Evolutionary conservation across 2,329 filamentous ascomycete species (phyloP).

Genomic region (Chalaropsis ovoidea): DNA sequence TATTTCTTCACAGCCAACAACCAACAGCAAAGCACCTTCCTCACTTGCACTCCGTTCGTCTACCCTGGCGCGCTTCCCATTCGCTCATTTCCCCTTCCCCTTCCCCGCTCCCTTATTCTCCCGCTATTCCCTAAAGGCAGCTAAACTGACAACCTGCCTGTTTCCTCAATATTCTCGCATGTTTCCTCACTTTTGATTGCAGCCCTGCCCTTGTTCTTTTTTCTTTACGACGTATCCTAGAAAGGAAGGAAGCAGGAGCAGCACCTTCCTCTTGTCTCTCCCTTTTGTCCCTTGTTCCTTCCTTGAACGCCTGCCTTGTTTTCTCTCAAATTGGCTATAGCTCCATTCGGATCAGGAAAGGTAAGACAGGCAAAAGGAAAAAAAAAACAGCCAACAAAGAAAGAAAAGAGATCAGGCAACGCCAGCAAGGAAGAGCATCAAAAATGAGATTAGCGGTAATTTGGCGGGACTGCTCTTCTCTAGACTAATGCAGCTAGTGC

Average conservation of each 20-base stretch:
- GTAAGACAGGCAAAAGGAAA: background rate
- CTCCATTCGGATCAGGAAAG: background rate
- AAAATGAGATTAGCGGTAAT: background rate
- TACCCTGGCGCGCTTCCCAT: background rate
- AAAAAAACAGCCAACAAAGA: background rate
- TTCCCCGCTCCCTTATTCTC: background rate
- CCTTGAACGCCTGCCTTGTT: slow-evolving; percentile 2
- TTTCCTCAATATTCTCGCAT: slow-evolving; percentile 9
- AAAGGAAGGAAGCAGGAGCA: background rate
- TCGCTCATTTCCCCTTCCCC: slow-evolving; percentile 2
- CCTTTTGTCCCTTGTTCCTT: slow-evolving; percentile 2
- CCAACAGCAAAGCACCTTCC: too few relatives aligned
- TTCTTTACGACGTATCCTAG: background rate
- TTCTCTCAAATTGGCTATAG: slow-evolving; percentile 13
- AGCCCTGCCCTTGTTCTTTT: background rate
- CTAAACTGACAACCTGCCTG: slow-evolving; percentile 13
- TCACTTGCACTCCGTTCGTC: background rate
- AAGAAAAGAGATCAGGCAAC: background rate
- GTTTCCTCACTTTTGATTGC: background rate
- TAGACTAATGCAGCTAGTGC: background rate
- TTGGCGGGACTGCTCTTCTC: background rate
- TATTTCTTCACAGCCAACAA: too few relatives aligned
- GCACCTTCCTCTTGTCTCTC: background rate
- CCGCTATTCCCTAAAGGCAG: background rate
- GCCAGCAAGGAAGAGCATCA: background rate